Evolutionary conservation across 495 filamentous ascomycete genomes (phyloP), one percentile per base, ranked within the genome.

Genomic region (Daldinia bambusicola): DNA sequence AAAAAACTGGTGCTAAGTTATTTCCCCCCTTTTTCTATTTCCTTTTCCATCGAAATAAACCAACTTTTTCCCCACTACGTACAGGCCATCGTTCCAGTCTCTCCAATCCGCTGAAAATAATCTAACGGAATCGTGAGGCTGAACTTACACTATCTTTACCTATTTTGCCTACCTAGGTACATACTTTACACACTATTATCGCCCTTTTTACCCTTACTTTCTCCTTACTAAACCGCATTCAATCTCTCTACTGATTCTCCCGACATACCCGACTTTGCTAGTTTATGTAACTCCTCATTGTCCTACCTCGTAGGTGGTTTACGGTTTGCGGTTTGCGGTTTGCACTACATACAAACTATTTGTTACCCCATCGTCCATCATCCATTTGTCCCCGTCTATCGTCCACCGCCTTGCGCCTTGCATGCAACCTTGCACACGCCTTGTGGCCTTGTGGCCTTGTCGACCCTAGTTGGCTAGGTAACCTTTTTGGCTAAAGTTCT

Each of bases 81-180:
- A 13, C 43, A 48, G 9, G 34, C 34, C 9, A 36, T 48, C 43
- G 43, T 20, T 22, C 34, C 34, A 36, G 34, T 36, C 9, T 36
- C 34, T n/a, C 22, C 12, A 57, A 36, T n/a, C 36, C 20, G 36
- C 36, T 57, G 20, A 56, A 56, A 68, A 52, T 32, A 32, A 32
- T 48, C 48, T 34, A 60, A 37, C 52, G 55, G 61, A 38, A 67
- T 67, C 59, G 48, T 72, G 69, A 72, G 69, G 69, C 69, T 72
- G 69, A 72, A 67, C 16, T 53, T 36, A 26, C 26, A 52, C 26
- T 18, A 4, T 9, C 36, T 31, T 18, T 13, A 59, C 13, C 18
- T 37, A 16, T 37, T 18, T 30, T 22, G 1, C 18, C 16, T 8
- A 32, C 37, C 36, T 26, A n/a, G n/a, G n/a, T n/a, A n/a, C n/a